phyloP scores from a whole-genome alignment of 331 rosid genomes.

The Pyrus hybrid region DNA sequence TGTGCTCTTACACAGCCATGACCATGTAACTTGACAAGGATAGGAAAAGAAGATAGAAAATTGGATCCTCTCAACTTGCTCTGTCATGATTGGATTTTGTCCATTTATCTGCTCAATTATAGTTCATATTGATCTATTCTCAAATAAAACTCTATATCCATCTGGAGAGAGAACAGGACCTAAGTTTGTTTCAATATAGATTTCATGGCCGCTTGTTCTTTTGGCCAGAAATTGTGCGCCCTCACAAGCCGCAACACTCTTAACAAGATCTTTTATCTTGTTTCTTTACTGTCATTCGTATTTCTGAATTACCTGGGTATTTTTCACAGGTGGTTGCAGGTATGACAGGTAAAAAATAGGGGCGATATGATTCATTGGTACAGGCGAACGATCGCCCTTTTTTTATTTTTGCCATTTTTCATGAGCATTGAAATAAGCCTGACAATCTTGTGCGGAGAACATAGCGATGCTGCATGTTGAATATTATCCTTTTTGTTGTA shows the following conservation, averaged over 20 bases:
- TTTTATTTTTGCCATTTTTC: background rate
- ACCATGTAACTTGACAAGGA: background rate
- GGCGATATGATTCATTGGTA: slow-evolving; percentile 6
- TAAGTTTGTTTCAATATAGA: too few relatives aligned
- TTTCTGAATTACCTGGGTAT: slow-evolving; percentile 1
- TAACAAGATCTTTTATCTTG: background rate
- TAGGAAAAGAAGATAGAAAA: background rate
- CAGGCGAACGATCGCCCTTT: background rate
- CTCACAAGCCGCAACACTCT: background rate
- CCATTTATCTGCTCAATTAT: too few relatives aligned
- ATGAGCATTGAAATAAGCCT: slow-evolving; percentile 35
- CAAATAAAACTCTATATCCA: too few relatives aligned
- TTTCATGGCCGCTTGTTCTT: too few relatives aligned
- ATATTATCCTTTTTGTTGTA: slow-evolving; percentile 10
- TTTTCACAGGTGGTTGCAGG: slow-evolving; percentile 70
- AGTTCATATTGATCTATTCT: too few relatives aligned
- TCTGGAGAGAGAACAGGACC: too few relatives aligned
- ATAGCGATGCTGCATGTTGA: slow-evolving; percentile 9
- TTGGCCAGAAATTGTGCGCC: too few relatives aligned
- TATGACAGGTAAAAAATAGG: slow-evolving; percentile 60
- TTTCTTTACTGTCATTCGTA: background rate
- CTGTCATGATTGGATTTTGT: background rate
- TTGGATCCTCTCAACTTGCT: background rate
- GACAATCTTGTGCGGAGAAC: slow-evolving; percentile 17
- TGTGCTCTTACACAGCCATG: background rate